These are phyloP conservation scores for Amanita thiersii DNA, from an alignment of 768 basidiomycete genomes.

Conservation along the genomic window DNA sequence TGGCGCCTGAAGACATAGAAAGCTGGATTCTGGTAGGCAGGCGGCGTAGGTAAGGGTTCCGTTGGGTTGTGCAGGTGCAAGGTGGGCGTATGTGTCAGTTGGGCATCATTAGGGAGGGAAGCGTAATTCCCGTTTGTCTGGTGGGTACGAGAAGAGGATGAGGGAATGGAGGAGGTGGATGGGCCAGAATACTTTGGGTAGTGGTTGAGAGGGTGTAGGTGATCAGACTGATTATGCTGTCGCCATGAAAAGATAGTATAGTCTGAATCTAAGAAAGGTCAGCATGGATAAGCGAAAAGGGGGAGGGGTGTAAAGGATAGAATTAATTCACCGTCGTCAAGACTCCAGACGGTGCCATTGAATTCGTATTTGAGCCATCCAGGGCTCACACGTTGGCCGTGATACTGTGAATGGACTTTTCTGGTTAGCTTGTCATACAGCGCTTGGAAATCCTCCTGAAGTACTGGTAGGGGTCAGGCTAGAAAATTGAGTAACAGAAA, in stretches of 20 bases:
- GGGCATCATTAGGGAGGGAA: slow-evolving; percentile 8
- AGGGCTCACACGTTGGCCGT: slow-evolving; percentile 54
- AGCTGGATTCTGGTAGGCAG: slow-evolving; percentile 61
- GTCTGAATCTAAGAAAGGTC: slow-evolving; percentile 55
- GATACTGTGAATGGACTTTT: slow-evolving; percentile 52
- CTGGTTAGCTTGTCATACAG: slow-evolving; percentile 67
- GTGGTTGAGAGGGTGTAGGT: slow-evolving; percentile 13
- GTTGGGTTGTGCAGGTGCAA: slow-evolving; percentile 58
- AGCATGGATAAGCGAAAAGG: not conserved
- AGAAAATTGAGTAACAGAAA: slow-evolving; percentile 8
- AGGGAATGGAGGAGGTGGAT: slow-evolving; percentile 14
- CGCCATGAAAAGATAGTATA: slow-evolving; percentile 84
- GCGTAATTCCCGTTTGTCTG: slow-evolving; percentile 8
- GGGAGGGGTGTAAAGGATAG: not conserved
- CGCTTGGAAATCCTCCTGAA: slow-evolving; percentile 54
- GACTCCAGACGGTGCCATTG: slow-evolving; percentile 70
- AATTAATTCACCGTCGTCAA: slow-evolving; percentile 76
- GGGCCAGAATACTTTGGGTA: slow-evolving; percentile 7
- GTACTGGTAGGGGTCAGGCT: slow-evolving; percentile 33
- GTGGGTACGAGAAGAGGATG: slow-evolving; percentile 17
- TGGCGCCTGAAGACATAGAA: slow-evolving; percentile 51
- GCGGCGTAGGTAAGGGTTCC: slow-evolving; percentile 47
- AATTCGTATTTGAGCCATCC: slow-evolving; percentile 88
- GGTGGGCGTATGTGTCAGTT: slow-evolving; percentile 32
- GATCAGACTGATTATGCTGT: slow-evolving; percentile 31